Conservation (phyloP, 2,329 filamentous ascomycete species). For the Penicillium sp. region DNA sequence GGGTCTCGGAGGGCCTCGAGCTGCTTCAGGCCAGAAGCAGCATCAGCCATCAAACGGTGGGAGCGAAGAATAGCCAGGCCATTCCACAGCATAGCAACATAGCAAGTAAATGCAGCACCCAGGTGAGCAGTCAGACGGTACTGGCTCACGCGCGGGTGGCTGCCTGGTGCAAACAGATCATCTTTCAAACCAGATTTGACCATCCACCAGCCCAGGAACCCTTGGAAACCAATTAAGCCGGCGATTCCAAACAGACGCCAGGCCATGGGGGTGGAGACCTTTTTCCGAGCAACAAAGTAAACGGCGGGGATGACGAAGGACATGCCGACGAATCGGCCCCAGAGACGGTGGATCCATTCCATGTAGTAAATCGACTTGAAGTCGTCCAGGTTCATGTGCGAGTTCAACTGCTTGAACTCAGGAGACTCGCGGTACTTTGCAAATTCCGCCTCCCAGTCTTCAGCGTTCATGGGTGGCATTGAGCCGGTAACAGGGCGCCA, state of each 20-base stretch:
- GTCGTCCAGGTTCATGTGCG: constrained; percentile 87
- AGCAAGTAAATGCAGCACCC: constrained; percentile 88
- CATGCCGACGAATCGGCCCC: constrained; percentile 89
- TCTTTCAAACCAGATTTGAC: constrained; percentile 95
- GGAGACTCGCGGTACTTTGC: constrained; percentile 88
- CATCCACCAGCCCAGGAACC: constrained; percentile 99
- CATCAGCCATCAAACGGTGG: constrained; percentile 70
- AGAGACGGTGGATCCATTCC: constrained; percentile 96
- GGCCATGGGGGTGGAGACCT: constrained; percentile 79
- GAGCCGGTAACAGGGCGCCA: constrained; percentile 96
- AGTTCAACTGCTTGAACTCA: constrained; percentile 90
- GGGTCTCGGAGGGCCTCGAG: constrained; percentile 68
- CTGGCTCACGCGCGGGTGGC: constrained; percentile 89
- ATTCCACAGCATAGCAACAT: constrained; percentile 90
- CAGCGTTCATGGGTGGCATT: constrained; percentile 75
- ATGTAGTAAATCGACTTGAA: constrained; percentile 99
- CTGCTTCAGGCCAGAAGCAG: constrained; percentile 63
- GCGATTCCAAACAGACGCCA: constrained; percentile 80
- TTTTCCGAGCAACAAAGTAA: constrained; percentile 82
- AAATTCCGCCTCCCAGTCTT: constrained; percentile 92
- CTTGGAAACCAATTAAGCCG: constrained; percentile 89
- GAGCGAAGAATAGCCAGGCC: constrained; percentile 83
- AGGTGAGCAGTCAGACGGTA: constrained; percentile 91
- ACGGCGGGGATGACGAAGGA: constrained; percentile 85
- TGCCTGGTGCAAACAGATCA: constrained; percentile 88